Evolutionary conservation across 176 grass and related monocot genomes (phyloP), one percentile per base, ranked within the genome.

Genomic region (Rhynchospora breviuscula): DNA sequence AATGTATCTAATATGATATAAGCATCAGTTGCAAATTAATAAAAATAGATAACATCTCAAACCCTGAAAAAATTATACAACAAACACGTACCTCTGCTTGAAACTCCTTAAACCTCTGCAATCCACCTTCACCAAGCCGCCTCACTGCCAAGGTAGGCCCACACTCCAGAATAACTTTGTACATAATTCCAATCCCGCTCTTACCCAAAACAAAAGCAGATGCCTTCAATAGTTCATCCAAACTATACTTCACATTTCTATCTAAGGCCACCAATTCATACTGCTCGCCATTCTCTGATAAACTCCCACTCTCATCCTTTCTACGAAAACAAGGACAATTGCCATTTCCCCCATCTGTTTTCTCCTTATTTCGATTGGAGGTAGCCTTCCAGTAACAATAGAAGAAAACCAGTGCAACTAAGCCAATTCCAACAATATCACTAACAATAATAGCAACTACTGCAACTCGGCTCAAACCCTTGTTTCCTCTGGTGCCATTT

Each of bases 101-200:
- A 67, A 98, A 95, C 63, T 98, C 92, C 78, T 93, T 95, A 81
- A 95, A 95, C 89, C 89, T 93, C 82, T 95, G 95, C 80, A 90
- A 79, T 7, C 92, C 95, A 8, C 95, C 95, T 72, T 95, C 95
- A 0, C 91, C 92, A 17, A 98, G 89, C 19, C 95, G 91, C 79
- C 95, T 88, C 40, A 98, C 95, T 0, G 95, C 95, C 73, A 91
- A 91, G 0, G 81, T 89, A 9, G 91, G 79, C 8, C 91, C 91
- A 4, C 85, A 83, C 74, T 93, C 91, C 81, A 95, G 86, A 88
- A 93, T 88, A 59, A 95, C 92, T 85, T 93, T 98, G 52, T 98
- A 98, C 49, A 98, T 87, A 17, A 98, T 95, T 14, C 95, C 95
- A 1, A 98, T 93, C 52, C 89, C 92, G 10, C 92, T 98, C 85